A percentile compares a stretch with the other conserved stretches of the same genome.
Conservation (phyloP, 2,329 filamentous ascomycete genomes). For the Westerdykella ornata region DNA sequence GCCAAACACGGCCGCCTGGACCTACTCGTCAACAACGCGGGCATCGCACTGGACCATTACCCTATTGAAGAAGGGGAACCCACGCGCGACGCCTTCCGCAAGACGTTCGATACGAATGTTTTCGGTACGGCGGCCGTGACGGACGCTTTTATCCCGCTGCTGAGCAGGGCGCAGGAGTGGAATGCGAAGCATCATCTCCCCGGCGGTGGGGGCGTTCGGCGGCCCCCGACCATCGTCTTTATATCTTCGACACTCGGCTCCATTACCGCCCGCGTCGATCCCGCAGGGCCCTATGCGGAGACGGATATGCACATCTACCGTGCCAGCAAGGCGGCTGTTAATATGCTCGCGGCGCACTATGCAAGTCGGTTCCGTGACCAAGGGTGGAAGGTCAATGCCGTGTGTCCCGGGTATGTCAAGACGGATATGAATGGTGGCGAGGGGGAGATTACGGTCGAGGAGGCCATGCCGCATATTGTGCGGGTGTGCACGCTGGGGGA, state of each 20-base stretch:
- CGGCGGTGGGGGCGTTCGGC: too few species aligned
- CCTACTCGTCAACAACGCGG: slow-evolving; percentile 15
- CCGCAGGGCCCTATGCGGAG: neutral
- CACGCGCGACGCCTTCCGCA: slow-evolving; percentile 1
- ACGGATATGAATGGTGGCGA: slow-evolving; percentile 1
- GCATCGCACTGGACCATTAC: slow-evolving; percentile 1
- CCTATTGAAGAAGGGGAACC: neutral
- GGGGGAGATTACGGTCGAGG: slow-evolving; percentile 6
- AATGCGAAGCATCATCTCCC: neutral
- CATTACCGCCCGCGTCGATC: slow-evolving; percentile 1
- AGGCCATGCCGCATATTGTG: slow-evolving; percentile 8
- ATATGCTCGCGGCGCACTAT: slow-evolving; percentile 7
- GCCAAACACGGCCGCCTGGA: slow-evolving; percentile 9
- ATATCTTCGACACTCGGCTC: slow-evolving; percentile 6
- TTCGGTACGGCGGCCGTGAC: slow-evolving; percentile 6
- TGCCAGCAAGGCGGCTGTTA: slow-evolving; percentile 7
- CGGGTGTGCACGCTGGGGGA: slow-evolving; percentile 7
- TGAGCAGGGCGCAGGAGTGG: neutral
- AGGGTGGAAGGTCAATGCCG: slow-evolving; percentile 7
- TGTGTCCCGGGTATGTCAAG: slow-evolving; percentile 7
- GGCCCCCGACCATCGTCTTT: slow-evolving; percentile 7
- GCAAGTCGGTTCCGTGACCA: slow-evolving; percentile 1
- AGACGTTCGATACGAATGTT: slow-evolving; percentile 8
- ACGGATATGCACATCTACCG: slow-evolving; percentile 3
- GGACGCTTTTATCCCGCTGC: slow-evolving; percentile 7